Base-by-base conservation (phyloP, 305 asterid genomes). In the Fraxinus greggii region DNA sequence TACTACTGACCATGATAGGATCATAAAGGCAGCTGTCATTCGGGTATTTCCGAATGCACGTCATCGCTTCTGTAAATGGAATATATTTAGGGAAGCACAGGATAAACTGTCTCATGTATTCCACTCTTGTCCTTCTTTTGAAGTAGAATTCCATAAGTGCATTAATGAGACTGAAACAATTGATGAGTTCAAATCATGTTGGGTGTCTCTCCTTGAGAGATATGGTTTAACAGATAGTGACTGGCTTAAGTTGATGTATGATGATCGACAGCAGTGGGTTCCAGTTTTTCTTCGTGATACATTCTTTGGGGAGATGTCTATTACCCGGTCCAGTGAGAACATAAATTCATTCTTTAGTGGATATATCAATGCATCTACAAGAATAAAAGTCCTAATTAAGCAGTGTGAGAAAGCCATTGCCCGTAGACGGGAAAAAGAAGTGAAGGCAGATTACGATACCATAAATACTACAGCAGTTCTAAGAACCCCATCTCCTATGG, bases 401-500 rank as follows among this genome's bases (percentile, higher is more conserved):
- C 67, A 88, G 89, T 90, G 90, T 63, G 96, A 92, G 54, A 92
- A 90, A 72, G 94, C 96, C 13, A 77, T 88, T 48, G 94, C 89
- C 86, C 87, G 92, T 72, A 91, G 94, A 63, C 89, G 90, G 38
- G 96, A 92, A 85, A 92, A 90, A 84, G 96, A 92, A 86, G 92
- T 92, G 63, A 92, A 87, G 86, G 94, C 92, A 21, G 95, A 92
- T 78, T 89, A 85, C 32, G 93, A 90, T 29, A 89, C 94, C 12
- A 89, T 92, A 88, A 89, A 89, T 70, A 81, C 91, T 31, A 54
- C 89, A 17, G 87, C 94, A 12, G 82, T 82, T 83, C 85, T 92
- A 79, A 92, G 82, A 72, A 92, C 95, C 65, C 95, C 95, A 42
- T 92, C 95, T 76, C 95, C 95, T 7, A 92, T 90, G 93, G 94